phyloP scores from a whole-genome alignment of 257 asterid genomes.

The Solanum rostratum region DNA sequence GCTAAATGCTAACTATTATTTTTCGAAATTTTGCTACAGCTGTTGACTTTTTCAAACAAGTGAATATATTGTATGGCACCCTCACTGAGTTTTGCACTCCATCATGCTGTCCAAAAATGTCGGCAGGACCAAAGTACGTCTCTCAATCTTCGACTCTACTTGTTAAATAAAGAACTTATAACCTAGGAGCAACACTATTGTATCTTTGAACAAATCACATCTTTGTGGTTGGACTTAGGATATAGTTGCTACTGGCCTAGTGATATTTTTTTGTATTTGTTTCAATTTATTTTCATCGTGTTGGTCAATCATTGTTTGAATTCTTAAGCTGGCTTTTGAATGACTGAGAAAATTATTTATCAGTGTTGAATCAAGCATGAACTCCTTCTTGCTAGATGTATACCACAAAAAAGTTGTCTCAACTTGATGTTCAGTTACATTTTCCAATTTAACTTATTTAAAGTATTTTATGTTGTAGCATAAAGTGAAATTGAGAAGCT shows the following conservation, averaged over 20 bases:
- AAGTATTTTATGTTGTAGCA: background rate
- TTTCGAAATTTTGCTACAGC: constrained; percentile 29
- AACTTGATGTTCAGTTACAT: background rate
- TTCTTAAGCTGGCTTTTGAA: background rate
- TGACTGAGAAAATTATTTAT: background rate
- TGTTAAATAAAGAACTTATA: too few species aligned
- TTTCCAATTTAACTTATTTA: background rate
- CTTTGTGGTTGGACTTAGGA: too few species aligned
- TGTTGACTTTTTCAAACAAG: constrained; percentile 88
- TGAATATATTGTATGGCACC: constrained; percentile 78
- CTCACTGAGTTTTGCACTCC: constrained; percentile 89
- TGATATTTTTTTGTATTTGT: too few species aligned
- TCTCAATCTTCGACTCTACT: background rate
- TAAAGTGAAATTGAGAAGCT: background rate
- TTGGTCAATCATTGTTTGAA: background rate
- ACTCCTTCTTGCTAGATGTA: background rate
- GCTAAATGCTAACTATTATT: constrained; percentile 15
- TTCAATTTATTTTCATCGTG: background rate
- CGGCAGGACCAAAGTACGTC: constrained; percentile 88
- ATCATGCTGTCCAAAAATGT: constrained; percentile 83
- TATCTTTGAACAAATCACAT: too few species aligned
- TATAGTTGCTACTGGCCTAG: too few species aligned
- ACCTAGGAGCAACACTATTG: too few species aligned
- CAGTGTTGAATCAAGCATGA: background rate
- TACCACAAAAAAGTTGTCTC: background rate